Evolutionary conservation across 139 green algal genomes (phyloP).

Genomic region (Dunaliella sp.): DNA sequence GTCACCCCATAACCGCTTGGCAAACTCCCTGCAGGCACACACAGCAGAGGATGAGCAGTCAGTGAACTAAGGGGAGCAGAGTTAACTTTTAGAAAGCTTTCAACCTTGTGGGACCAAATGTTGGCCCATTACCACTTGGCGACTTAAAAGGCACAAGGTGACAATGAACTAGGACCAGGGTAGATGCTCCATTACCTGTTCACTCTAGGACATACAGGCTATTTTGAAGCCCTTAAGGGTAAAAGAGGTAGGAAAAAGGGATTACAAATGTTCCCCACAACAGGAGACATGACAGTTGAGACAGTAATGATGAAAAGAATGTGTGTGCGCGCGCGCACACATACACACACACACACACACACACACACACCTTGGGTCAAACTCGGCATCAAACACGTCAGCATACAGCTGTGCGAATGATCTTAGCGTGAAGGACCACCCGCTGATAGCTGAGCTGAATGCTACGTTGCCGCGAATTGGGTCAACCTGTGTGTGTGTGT

Average conservation of each 20-base stretch:
- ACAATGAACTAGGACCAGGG: too few species aligned
- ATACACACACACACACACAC: background rate
- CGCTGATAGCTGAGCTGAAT: slow-evolving; percentile 71
- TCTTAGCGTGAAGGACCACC: slow-evolving; percentile 92
- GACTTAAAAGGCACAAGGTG: too few species aligned
- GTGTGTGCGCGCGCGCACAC: too few species aligned
- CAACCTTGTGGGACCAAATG: too few species aligned
- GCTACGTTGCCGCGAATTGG: slow-evolving; percentile 87
- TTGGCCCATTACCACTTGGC: too few species aligned
- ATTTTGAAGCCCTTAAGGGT: too few species aligned
- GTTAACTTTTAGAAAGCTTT: too few species aligned
- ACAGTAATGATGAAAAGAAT: background rate
- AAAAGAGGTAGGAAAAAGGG: background rate
- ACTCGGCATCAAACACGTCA: slow-evolving; percentile 48
- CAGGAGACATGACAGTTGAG: background rate
- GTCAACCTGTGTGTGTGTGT: slow-evolving; percentile 53
- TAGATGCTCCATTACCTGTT: too few species aligned
- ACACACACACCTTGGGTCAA: slow-evolving; percentile 45
- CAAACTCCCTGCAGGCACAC: slow-evolving; percentile 61
- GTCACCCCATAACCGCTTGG: slow-evolving; percentile 89
- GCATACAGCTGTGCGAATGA: slow-evolving; percentile 87
- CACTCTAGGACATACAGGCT: too few species aligned
- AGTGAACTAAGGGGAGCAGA: too few species aligned
- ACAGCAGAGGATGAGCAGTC: too few species aligned
- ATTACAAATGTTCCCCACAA: slow-evolving; percentile 10